A percentile compares a stretch with the other conserved stretches of the same genome.
Conservation (phyloP, 2,329 filamentous ascomycete species). For the Nannizziopsis arthrosporioides region DNA sequence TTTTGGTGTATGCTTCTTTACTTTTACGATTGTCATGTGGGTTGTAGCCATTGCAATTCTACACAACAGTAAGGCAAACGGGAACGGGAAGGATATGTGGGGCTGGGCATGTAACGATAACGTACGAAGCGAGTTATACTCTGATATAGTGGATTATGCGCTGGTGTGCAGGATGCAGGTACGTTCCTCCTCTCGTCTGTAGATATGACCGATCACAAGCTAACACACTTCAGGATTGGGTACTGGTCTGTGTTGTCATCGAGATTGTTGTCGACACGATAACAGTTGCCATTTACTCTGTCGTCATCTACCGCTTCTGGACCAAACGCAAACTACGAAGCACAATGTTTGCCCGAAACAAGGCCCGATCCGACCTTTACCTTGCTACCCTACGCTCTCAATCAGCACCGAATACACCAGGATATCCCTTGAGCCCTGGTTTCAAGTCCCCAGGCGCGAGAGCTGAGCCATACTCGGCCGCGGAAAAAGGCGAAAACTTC, state of each 20-base stretch:
- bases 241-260: constrained; percentile 91
- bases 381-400: constrained; percentile 73
- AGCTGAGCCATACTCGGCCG: constrained; percentile 36
- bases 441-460: constrained; percentile 32
- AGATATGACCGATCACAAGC: not conserved
- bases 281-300: constrained; percentile 80
- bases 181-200: constrained; percentile 25
- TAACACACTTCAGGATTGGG: constrained; percentile 59
- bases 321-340: constrained; percentile 90
- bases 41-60: constrained; percentile 71
- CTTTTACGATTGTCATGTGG: constrained; percentile 89
- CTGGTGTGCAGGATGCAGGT: constrained; percentile 83
- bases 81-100: constrained; percentile 81
- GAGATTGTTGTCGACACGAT: constrained; percentile 88
- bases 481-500: constrained; percentile 35
- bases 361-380: constrained; percentile 87
- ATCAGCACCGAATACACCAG: constrained; percentile 88
- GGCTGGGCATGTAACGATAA: constrained; percentile 96
- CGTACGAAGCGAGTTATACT: constrained; percentile 62
- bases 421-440: constrained; percentile 60
- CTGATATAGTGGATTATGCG: constrained; percentile 71
- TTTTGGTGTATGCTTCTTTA: constrained; percentile 87
- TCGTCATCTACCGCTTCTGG: constrained; percentile 96
- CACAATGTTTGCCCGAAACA: constrained; percentile 92
- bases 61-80: constrained; percentile 62